These are phyloP conservation scores for Hygrophorus russula DNA, from an alignment of 768 basidiomycete species.

Conservation along the genomic window DNA sequence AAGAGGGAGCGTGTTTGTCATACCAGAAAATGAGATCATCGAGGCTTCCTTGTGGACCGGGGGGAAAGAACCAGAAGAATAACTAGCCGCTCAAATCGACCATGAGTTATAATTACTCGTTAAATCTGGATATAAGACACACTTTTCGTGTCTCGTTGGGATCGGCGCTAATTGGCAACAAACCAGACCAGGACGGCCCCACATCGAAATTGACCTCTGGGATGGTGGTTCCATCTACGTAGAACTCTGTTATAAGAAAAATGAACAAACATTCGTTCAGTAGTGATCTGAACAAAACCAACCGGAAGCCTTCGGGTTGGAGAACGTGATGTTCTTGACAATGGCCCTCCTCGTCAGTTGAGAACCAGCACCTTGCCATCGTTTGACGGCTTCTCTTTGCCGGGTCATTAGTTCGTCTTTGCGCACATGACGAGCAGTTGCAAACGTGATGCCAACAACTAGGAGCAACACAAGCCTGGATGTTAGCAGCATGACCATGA, in stretches of 20 bases:
- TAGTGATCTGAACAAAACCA: slow-evolving; percentile 9
- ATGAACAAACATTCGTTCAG: neutral
- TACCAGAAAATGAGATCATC: slow-evolving; percentile 74
- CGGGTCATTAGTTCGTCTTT: slow-evolving; percentile 25
- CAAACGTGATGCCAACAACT: too few species aligned
- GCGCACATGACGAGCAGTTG: neutral
- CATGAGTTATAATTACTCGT: neutral
- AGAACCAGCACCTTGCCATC: slow-evolving; percentile 17
- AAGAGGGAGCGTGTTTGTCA: slow-evolving; percentile 4
- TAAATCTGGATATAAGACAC: slow-evolving; percentile 18
- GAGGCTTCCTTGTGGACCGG: slow-evolving; percentile 56
- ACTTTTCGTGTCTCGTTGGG: slow-evolving; percentile 53
- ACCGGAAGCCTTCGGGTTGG: slow-evolving; percentile 56
- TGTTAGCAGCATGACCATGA: too few species aligned
- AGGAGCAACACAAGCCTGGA: too few species aligned
- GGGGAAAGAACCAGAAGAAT: slow-evolving; percentile 82
- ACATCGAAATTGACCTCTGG: slow-evolving; percentile 65
- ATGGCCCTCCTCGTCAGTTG: slow-evolving; percentile 10
- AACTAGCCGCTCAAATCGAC: slow-evolving; percentile 27
- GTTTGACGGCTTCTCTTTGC: slow-evolving; percentile 38
- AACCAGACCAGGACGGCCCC: slow-evolving; percentile 66
- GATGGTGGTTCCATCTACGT: slow-evolving; percentile 52
- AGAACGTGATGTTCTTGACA: slow-evolving; percentile 60
- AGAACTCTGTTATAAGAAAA: slow-evolving; percentile 40
- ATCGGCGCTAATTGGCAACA: slow-evolving; percentile 55